phyloP scores from a whole-genome alignment of 129 eudicot species.

The Erigeron canadensis region DNA sequence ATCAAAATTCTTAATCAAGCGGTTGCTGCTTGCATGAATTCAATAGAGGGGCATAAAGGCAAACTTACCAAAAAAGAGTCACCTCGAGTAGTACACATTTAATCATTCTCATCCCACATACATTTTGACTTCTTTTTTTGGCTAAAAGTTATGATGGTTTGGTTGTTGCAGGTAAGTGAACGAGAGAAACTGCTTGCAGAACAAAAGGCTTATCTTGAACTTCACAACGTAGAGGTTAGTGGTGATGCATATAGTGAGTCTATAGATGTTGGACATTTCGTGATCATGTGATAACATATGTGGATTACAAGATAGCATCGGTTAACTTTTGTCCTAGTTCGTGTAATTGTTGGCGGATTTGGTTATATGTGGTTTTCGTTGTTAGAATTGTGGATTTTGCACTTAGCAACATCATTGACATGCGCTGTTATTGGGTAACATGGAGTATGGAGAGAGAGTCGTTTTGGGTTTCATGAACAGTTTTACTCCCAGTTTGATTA shows the following conservation, averaged over 20 bases:
- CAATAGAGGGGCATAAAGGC: constrained; percentile 57
- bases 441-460: not conserved
- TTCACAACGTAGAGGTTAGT: constrained; percentile 53
- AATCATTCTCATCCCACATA: not conserved
- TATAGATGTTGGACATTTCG: constrained; percentile 21
- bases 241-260: constrained; percentile 68
- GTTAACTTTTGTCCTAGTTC: constrained; percentile 25
- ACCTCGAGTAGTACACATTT: constrained; percentile 58
- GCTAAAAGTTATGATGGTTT: not conserved
- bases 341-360: constrained; percentile 19
- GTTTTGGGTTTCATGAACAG: not conserved
- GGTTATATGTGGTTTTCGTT: constrained; percentile 16
- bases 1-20: constrained; percentile 49
- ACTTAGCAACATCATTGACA: not conserved
- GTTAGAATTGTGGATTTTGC: not conserved
- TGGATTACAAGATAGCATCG: constrained; percentile 7
- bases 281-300: constrained; percentile 21
- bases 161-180: constrained; percentile 60
- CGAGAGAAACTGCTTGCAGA: constrained; percentile 68
- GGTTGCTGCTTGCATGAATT: constrained; percentile 46
- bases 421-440: not conserved
- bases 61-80: constrained; percentile 59
- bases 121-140: not conserved
- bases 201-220: constrained; percentile 50
- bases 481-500: not conserved